These are phyloP conservation scores for Xylaria scruposa DNA, from an alignment of 495 filamentous ascomycete species.

Conservation along the genomic window DNA sequence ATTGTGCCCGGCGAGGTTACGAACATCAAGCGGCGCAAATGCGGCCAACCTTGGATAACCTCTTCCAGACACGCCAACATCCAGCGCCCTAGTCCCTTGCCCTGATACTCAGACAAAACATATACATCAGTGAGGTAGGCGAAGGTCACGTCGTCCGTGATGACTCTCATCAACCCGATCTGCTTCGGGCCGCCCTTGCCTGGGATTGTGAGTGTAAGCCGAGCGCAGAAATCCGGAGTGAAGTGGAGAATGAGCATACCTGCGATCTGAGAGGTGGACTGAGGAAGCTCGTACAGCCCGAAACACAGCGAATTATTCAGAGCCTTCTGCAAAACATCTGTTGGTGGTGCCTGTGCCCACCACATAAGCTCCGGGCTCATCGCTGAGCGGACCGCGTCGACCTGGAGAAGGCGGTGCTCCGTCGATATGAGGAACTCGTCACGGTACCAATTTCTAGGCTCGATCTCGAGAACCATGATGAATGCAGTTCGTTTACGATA, in stretches of 20 bases:
- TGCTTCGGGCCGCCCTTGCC: slow-evolving; percentile 30
- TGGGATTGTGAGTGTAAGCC: slow-evolving; percentile 18
- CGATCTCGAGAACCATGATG: slow-evolving; percentile 37
- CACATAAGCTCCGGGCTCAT: slow-evolving; percentile 60
- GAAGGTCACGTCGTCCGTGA: slow-evolving; percentile 70
- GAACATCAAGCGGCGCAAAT: slow-evolving; percentile 62
- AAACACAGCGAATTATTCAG: slow-evolving; percentile 62
- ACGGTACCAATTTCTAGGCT: slow-evolving; percentile 39
- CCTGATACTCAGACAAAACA: slow-evolving; percentile 60
- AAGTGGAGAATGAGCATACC: slow-evolving; percentile 30
- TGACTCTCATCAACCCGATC: slow-evolving; percentile 66
- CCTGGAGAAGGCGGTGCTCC: slow-evolving; percentile 54
- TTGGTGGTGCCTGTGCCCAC: slow-evolving; percentile 57
- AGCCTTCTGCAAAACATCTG: slow-evolving; percentile 49
- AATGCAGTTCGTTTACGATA: neutral
- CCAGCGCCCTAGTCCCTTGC: slow-evolving; percentile 68
- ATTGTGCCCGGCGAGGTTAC: slow-evolving; percentile 48
- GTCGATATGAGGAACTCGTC: slow-evolving; percentile 58
- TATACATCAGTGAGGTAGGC: slow-evolving; percentile 77
- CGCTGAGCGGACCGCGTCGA: slow-evolving; percentile 56
- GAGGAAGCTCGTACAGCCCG: slow-evolving; percentile 55
- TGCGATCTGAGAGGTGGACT: slow-evolving; percentile 39
- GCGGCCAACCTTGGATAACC: slow-evolving; percentile 58
- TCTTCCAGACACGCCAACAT: slow-evolving; percentile 65
- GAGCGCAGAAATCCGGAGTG: neutral